These are phyloP conservation scores for Talaromyces borbonicus DNA, from an alignment of 495 filamentous ascomycete species.

Conservation along the genomic window DNA sequence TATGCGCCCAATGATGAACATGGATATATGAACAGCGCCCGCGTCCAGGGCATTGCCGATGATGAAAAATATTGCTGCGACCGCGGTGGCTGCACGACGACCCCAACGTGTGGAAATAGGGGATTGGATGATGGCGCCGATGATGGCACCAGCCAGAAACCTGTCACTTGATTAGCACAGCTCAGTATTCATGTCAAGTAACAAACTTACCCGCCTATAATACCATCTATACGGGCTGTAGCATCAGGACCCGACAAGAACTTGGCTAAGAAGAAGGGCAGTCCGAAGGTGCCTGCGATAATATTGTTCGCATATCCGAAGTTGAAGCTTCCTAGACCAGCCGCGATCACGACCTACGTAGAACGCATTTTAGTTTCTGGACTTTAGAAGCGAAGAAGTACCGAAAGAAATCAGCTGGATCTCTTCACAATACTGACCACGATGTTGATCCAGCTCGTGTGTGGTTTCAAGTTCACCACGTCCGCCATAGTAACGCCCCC, in stretches of 20 bases:
- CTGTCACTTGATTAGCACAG: too few relatives aligned
- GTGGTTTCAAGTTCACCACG: too few relatives aligned
- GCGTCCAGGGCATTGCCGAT: constrained; percentile 12
- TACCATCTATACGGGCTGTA: neutral
- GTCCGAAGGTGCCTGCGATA: neutral
- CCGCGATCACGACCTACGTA: too few relatives aligned
- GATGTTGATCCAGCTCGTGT: too few relatives aligned
- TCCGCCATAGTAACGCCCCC: too few relatives aligned
- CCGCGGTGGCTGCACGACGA: neutral
- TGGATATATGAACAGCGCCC: constrained; percentile 12
- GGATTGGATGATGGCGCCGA: neutral
- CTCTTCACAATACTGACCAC: too few relatives aligned
- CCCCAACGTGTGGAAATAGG: neutral
- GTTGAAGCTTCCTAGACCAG: neutral
- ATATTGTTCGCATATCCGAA: neutral
- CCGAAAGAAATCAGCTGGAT: too few relatives aligned
- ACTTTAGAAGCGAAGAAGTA: too few relatives aligned
- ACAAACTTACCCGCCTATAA: neutral
- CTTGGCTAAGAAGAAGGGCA: neutral
- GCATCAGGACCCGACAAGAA: neutral
- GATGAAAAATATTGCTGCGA: neutral
- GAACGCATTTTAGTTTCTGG: too few relatives aligned
- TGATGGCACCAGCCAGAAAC: neutral
- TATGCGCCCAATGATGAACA: constrained; percentile 14
- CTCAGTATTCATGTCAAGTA: neutral